Conservation (phyloP, 345 rosid genomes). For the Ceriops decandra region DNA sequence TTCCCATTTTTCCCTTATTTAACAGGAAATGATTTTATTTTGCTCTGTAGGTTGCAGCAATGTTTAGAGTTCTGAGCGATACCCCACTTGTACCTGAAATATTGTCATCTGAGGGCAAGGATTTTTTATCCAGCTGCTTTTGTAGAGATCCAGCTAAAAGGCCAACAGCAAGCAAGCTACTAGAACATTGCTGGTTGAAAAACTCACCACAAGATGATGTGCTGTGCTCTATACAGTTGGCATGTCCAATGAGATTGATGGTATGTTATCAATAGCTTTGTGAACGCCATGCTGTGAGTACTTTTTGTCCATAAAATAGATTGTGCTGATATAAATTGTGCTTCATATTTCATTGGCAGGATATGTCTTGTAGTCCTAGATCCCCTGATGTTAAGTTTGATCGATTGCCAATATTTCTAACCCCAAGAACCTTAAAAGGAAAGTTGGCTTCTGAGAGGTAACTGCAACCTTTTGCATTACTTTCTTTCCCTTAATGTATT, state of each 20-base stretch:
- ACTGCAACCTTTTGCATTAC: constrained; percentile 5
- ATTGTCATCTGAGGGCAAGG: constrained; percentile 82
- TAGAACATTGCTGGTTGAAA: constrained; percentile 74
- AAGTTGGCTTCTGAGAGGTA: constrained; percentile 48
- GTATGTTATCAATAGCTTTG: constrained; percentile 32
- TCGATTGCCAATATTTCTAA: constrained; percentile 27
- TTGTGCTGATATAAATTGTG: background rate
- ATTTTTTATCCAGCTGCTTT: constrained; percentile 70
- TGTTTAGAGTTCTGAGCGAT: constrained; percentile 86
- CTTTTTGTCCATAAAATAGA: background rate
- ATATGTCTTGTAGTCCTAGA: constrained; percentile 37
- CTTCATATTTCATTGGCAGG: constrained; percentile 36
- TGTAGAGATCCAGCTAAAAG: constrained; percentile 85
- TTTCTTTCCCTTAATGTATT: background rate
- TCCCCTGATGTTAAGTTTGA: constrained; percentile 40
- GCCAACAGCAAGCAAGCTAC: constrained; percentile 63
- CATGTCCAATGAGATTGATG: constrained; percentile 43
- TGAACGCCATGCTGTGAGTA: background rate
- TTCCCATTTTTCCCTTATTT: background rate
- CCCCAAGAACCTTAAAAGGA: constrained; percentile 23
- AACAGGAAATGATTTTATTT: background rate
- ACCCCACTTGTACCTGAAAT: constrained; percentile 77
- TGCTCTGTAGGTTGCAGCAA: constrained; percentile 76
- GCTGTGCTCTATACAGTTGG: constrained; percentile 26
- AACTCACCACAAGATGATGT: constrained; percentile 39